Evolutionary conservation across 2,329 filamentous ascomycete species (phyloP).

Genomic region (Plenodomus biglobosus): DNA sequence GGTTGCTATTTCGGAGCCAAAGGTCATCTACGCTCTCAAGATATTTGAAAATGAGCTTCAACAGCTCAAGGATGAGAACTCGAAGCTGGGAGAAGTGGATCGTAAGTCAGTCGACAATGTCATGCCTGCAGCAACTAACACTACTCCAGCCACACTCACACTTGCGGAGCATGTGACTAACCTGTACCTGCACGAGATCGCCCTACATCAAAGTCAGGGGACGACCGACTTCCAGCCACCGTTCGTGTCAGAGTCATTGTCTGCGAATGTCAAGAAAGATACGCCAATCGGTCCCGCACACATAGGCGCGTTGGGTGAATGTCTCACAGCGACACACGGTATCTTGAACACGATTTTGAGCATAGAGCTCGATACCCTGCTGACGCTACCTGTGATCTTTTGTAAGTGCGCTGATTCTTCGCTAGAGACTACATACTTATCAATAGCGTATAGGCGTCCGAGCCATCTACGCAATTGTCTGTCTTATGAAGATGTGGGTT

Average conservation of each 20-base stretch:
- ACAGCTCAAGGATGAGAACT: slow-evolving; percentile 35
- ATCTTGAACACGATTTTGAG: slow-evolving; percentile 54
- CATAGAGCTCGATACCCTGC: slow-evolving; percentile 49
- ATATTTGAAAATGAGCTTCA: slow-evolving; percentile 57
- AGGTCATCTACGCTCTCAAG: slow-evolving; percentile 57
- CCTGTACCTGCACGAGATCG: slow-evolving; percentile 55
- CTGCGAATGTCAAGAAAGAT: slow-evolving; percentile 44
- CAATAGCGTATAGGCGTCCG: slow-evolving; percentile 49
- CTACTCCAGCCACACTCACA: slow-evolving; percentile 41
- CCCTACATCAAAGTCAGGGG: slow-evolving; percentile 50
- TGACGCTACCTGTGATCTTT: slow-evolving; percentile 50
- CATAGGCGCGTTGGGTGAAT: slow-evolving; percentile 51
- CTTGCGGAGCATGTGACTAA: slow-evolving; percentile 53
- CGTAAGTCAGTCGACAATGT: slow-evolving; percentile 24
- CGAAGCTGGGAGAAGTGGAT: slow-evolving; percentile 44
- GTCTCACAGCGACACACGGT: slow-evolving; percentile 50
- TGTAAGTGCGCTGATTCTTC: slow-evolving; percentile 28
- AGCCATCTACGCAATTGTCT: slow-evolving; percentile 59
- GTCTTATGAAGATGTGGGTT: slow-evolving; percentile 63
- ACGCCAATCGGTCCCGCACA: slow-evolving; percentile 49
- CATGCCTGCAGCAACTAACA: slow-evolving; percentile 3
- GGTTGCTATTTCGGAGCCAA: slow-evolving; percentile 57
- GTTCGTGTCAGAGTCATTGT: slow-evolving; percentile 47
- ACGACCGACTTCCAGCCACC: slow-evolving; percentile 49
- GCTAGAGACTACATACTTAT: slow-evolving; percentile 17